Evolutionary conservation across 345 rosid species (phyloP).

Genomic region (Tarenaya hassleriana): DNA sequence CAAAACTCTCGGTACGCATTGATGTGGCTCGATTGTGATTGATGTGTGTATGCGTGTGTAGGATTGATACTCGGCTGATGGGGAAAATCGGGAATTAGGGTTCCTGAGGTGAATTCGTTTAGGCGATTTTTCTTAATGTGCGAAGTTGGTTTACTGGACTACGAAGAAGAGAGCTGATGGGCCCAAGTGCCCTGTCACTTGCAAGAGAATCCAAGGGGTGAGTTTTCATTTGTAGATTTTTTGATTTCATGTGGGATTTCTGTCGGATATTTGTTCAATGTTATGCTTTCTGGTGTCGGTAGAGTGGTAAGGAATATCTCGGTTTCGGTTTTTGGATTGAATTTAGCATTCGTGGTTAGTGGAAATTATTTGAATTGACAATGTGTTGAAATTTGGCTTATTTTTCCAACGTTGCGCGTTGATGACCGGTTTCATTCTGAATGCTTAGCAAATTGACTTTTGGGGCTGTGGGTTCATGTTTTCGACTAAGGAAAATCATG

Average conservation of each 20-base stretch:
- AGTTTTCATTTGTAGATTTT: background rate
- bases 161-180: conserved; percentile 87
- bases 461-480: too few relatives aligned
- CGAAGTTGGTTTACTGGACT: conserved; percentile 75
- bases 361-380: too few relatives aligned
- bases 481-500: too few relatives aligned
- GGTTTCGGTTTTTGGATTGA: too few relatives aligned
- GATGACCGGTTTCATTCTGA: too few relatives aligned
- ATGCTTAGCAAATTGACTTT: too few relatives aligned
- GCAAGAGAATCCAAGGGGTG: conserved; percentile 91
- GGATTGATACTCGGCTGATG: background rate
- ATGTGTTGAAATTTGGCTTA: too few relatives aligned
- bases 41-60: background rate
- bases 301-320: too few relatives aligned
- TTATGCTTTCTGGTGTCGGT: too few relatives aligned
- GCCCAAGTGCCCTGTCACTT: conserved; percentile 82
- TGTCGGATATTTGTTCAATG: background rate
- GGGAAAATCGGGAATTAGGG: background rate
- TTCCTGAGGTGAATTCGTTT: background rate
- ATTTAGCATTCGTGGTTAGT: too few relatives aligned
- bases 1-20: conserved; percentile 66
- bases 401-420: too few relatives aligned
- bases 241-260: background rate
- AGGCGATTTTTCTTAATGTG: conserved; percentile 37
- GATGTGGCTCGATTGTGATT: background rate